Evolutionary conservation across 768 basidiomycete species (phyloP).

Genomic region (Termitomyces sp.): DNA sequence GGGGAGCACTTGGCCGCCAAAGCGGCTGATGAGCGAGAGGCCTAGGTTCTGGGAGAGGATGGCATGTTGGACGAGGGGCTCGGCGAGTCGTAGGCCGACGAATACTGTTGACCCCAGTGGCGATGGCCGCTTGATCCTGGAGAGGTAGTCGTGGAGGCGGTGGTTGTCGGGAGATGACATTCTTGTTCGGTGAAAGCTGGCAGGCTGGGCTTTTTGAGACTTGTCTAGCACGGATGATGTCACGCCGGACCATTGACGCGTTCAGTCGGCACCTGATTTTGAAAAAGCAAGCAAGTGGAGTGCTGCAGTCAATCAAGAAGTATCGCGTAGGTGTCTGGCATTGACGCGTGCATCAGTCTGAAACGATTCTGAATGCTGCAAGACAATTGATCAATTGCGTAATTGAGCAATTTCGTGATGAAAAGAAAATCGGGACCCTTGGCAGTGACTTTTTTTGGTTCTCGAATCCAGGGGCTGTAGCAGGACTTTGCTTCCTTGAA

Average conservation of each 20-base stretch:
- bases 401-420: background rate
- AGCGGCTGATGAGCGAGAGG: conserved; percentile 1
- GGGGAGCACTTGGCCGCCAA: conserved; percentile 2
- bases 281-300: no score
- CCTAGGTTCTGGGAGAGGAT: conserved; percentile 6
- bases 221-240: conserved; percentile 1
- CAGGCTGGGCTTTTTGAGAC: background rate
- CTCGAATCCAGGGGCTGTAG: background rate
- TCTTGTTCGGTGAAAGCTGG: background rate
- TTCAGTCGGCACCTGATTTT: background rate
- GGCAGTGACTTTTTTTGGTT: background rate
- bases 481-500: no score
- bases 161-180: background rate
- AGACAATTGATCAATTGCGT: background rate
- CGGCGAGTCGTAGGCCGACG: conserved; percentile 7
- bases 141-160: background rate
- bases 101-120: conserved; percentile 7
- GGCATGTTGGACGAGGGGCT: conserved; percentile 7
- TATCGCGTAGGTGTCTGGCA: no score
- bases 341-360: no score
- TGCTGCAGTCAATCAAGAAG: no score
- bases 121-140: conserved; percentile 8
- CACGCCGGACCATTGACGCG: background rate
- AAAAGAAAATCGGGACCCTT: background rate
- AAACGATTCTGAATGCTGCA: background rate